Conservation (phyloP, 2,329 filamentous ascomycete species). For the Lachnellula arida region DNA sequence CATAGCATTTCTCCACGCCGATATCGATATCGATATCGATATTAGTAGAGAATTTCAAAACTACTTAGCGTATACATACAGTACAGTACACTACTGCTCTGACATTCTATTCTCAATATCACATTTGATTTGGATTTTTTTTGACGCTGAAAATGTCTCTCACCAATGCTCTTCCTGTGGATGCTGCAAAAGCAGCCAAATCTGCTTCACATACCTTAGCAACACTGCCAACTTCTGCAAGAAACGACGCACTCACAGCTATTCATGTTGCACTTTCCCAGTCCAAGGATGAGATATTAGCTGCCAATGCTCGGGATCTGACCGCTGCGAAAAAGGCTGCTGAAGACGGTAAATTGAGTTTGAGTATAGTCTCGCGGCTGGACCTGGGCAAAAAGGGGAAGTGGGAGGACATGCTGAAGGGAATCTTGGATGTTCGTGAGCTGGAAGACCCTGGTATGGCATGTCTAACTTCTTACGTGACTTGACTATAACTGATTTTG, state of each 20-base stretch:
- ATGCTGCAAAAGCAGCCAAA: constrained; percentile 75
- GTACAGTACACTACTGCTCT: no score
- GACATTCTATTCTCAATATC: neutral
- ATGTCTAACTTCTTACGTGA: neutral
- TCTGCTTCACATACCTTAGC: constrained; percentile 78
- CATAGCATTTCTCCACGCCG: neutral
- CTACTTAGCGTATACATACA: neutral
- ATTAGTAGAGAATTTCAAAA: neutral
- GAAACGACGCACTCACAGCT: constrained; percentile 79
- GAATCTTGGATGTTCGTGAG: constrained; percentile 80
- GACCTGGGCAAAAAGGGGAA: constrained; percentile 85
- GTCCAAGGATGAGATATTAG: constrained; percentile 70
- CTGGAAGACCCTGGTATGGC: constrained; percentile 75
- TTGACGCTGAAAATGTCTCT: constrained; percentile 64
- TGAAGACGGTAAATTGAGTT: constrained; percentile 68
- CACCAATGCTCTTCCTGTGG: constrained; percentile 74
- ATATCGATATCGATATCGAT: neutral
- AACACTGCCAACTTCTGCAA: constrained; percentile 66
- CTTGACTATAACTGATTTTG: constrained; percentile 6
- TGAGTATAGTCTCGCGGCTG: constrained; percentile 80
- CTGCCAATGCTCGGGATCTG: constrained; percentile 82
- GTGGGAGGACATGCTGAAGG: constrained; percentile 96
- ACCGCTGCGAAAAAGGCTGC: constrained; percentile 69
- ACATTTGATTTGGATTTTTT: neutral
- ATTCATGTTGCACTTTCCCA: constrained; percentile 73